Evolutionary conservation across 345 rosid genomes (phyloP).

Genomic region (Chamaenerion angustifolium): DNA sequence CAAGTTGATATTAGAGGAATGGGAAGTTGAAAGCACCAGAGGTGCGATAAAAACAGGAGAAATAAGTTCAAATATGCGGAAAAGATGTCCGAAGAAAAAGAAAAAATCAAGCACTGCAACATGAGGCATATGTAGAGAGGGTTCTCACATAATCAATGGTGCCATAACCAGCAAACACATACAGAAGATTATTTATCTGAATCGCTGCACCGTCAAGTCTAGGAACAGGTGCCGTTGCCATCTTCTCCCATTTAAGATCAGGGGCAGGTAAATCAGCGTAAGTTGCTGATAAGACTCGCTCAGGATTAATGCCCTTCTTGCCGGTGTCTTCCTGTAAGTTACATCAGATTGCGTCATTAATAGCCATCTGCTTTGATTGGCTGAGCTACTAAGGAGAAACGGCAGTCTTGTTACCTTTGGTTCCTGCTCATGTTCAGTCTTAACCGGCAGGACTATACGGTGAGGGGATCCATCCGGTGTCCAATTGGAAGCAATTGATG

Average conservation of each 20-base stretch:
- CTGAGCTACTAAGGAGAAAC: too few relatives aligned
- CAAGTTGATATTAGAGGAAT: too few relatives aligned
- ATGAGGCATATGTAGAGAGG: conserved; percentile 4
- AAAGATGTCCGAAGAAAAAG: too few relatives aligned
- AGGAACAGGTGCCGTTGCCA: conserved; percentile 84
- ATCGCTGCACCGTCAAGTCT: conserved; percentile 88
- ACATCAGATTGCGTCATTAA: neutral
- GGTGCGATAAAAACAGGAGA: too few relatives aligned
- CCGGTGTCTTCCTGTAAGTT: conserved; percentile 18
- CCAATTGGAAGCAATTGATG: conserved; percentile 16
- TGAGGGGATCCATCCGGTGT: conserved; percentile 10
- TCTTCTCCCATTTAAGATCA: conserved; percentile 69
- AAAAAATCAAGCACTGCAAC: too few relatives aligned
- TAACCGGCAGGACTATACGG: conserved; percentile 10
- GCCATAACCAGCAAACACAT: conserved; percentile 91
- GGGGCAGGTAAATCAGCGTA: conserved; percentile 88
- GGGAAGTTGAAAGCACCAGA: too few relatives aligned
- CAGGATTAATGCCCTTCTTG: conserved; percentile 23
- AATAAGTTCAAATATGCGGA: too few relatives aligned
- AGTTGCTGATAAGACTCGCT: conserved; percentile 67
- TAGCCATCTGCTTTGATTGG: neutral
- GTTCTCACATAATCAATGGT: conserved; percentile 58
- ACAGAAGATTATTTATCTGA: conserved; percentile 65
- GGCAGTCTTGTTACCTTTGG: conserved; percentile 2
- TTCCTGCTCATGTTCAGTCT: neutral